Base-by-base conservation (phyloP, 208 protist genomes). In the Strigomonas culicis region DNA sequence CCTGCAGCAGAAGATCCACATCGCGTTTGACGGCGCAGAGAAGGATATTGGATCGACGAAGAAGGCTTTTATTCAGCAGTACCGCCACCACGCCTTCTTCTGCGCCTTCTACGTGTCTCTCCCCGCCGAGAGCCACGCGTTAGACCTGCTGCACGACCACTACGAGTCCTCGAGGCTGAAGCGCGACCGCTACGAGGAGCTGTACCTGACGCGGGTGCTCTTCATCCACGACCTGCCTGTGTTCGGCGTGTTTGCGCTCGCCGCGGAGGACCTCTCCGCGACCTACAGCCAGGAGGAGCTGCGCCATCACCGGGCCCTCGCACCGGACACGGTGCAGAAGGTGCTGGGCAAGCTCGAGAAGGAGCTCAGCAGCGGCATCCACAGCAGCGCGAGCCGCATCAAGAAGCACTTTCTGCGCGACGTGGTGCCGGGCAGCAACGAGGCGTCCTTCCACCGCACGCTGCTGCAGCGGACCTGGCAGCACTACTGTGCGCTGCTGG, bases 41-140 rank as follows among this genome's bases (percentile, higher is more conserved):
- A 74, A 74, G 25, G 65, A 30, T 27, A 44, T 44, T 25, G 39
- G 30, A 1, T 80, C 84, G 4, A 63, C 88, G 24, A 92, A 92
- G 72, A 80, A 74, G 30, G 79, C 78, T 24, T 91, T 88, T 58
- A 79, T 95, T 51, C 79, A 88, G 72, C 86, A 95, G 67, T 93
- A 90, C 65, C 86, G 90, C 25, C 90, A 95, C 51, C 90, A 95
- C 60, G 80, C 86, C 30, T 95, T 93, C 72, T 95, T 95, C 69
- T 95, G 90, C 64, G 76, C 82, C 55, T 86, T 93, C 56, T 95
- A 84, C 71, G 72, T 64, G 2, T 82, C 85, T 3, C 62, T 95
- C 36, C 71, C 82, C 4, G 64, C 64, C 17, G 57, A 73, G 27
- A 76, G 74, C 52, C 86, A 88, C 59, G 80, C 84, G 19, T 58